Conservation (phyloP, 2,329 filamentous ascomycete species). For the Ceratocystis huliohia region DNA sequence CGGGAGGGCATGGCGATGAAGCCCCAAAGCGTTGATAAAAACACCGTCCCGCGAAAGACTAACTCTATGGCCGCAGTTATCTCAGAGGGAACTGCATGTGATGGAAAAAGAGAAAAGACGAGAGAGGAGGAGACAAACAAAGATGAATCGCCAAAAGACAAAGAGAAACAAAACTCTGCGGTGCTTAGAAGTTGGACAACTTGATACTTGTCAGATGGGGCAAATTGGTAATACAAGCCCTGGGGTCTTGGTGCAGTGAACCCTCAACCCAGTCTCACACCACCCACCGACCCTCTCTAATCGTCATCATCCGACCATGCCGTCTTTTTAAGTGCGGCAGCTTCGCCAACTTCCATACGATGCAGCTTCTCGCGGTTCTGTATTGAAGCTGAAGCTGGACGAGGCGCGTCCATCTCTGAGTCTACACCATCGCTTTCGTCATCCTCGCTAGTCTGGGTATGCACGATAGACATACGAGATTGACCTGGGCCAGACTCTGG, state of each 20-base stretch:
- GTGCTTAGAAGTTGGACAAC: neutral
- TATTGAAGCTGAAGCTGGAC: constrained; percentile 33
- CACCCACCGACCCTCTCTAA: constrained; percentile 18
- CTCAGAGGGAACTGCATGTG: neutral
- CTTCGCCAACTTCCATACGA: constrained; percentile 48
- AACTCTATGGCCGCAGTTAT: neutral
- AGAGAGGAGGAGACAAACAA: neutral
- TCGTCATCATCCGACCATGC: constrained; percentile 33
- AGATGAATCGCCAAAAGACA: neutral
- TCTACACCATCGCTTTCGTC: constrained; percentile 29
- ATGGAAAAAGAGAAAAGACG: neutral
- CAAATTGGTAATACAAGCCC: neutral
- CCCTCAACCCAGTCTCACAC: neutral
- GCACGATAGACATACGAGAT: neutral
- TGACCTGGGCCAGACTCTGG: constrained; percentile 7
- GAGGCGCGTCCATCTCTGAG: constrained; percentile 35
- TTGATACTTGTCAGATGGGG: neutral
- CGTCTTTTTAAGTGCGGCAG: constrained; percentile 36
- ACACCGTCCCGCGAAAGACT: neutral
- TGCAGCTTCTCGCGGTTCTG: constrained; percentile 42
- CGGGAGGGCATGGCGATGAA: neutral
- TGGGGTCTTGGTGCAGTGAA: constrained; percentile 6
- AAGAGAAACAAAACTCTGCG: neutral
- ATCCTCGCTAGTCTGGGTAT: constrained; percentile 30
- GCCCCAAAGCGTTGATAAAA: neutral